Evolutionary conservation across 352 stramenopile genomes (phyloP), one percentile per base, ranked within the genome.

Genomic region (Globisporangium nunn): DNA sequence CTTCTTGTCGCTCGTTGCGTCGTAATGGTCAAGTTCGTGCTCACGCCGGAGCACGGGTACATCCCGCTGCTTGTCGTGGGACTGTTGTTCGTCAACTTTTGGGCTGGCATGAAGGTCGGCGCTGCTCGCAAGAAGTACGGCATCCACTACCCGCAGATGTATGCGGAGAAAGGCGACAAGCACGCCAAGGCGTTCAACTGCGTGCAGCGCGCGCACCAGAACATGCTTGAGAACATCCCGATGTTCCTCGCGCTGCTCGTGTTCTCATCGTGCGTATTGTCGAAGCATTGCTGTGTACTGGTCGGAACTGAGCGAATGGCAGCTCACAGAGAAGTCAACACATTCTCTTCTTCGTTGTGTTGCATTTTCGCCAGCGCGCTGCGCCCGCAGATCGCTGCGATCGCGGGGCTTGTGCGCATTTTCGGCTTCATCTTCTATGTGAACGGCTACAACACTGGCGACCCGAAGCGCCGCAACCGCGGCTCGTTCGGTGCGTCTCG

Each of bases 91-190:
- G 82, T 88, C 29, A 70, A 72, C 52, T 31, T 63, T 2, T 94
- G 80, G 74, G 81, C 78, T 4, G 64, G 58, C 29, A 56, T 84
- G 54, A 83, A 83, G 51, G 81, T 93, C 52, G 56, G 68, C 59
- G 40, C 8, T 0, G 81, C 81, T 6, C 78, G 82, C 40, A 90
- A 89, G 72, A 70, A 80, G 40, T 90, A 80, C 69, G 68, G 72
- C 54, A 63, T 91, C 47, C 54, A 59, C 31, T 87, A 83, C 55
- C 79, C 81, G 52, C 72, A 85, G 74, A 88, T 96, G 70, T 96
- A 96, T 64, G 87, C 85, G 1, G 83, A 97, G 56, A 69, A 93
- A 64, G 84, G 67, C 54, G 83, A 92, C 61, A 93, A 96, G 69
- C 81, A 97, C 62, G 86, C 76, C 53, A 91, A 80, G 61, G 83